Evolutionary conservation across 345 rosid genomes (phyloP).

Genomic region (Viola odorata): DNA sequence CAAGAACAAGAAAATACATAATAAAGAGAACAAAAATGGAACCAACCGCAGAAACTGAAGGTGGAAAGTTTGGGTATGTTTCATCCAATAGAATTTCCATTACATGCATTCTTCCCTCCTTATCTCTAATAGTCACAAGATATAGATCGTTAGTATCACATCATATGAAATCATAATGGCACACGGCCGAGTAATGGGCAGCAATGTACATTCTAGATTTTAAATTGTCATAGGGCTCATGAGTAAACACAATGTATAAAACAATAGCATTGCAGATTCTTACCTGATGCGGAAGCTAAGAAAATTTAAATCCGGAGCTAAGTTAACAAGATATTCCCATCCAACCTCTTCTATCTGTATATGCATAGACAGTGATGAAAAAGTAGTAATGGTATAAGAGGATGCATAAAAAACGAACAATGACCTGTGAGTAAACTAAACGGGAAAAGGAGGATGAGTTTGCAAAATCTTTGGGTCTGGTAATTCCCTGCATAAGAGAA

Average conservation of each 20-base stretch:
- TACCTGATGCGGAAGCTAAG: slow-evolving; percentile 61
- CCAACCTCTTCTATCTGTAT: slow-evolving; percentile 80
- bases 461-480: slow-evolving; percentile 36
- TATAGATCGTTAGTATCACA: slow-evolving; percentile 3
- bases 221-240: no score
- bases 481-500: neutral
- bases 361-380: neutral
- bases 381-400: neutral
- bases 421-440: slow-evolving; percentile 65
- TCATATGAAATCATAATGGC: no score
- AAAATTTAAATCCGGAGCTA: slow-evolving; percentile 48
- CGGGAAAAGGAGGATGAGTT: slow-evolving; percentile 49
- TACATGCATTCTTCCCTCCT: slow-evolving; percentile 47
- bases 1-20: neutral
- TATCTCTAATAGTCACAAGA: slow-evolving; percentile 40
- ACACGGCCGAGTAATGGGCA: no score
- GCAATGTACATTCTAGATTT: no score
- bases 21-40: slow-evolving; percentile 6
- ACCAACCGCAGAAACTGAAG: slow-evolving; percentile 71
- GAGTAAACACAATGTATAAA: no score
- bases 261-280: slow-evolving; percentile 8
- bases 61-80: slow-evolving; percentile 53
- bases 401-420: neutral
- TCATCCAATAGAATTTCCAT: slow-evolving; percentile 52
- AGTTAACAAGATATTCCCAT: slow-evolving; percentile 56